phyloP scores from a whole-genome alignment of 768 basidiomycete species.

The Tremella fuciformis region DNA sequence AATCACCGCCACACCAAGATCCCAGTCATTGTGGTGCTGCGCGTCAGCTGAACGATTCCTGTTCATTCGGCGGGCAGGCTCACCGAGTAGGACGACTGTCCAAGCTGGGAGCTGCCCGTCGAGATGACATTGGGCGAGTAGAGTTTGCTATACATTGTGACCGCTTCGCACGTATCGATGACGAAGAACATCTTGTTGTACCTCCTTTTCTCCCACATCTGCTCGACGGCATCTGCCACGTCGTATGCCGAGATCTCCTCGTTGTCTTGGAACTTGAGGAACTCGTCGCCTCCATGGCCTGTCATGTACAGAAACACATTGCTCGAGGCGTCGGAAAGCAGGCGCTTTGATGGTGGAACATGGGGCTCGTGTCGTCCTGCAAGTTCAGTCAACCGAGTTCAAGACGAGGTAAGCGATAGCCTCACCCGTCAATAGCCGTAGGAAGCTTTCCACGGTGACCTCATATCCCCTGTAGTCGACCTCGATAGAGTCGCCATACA shows the following conservation, averaged over 20 bases:
- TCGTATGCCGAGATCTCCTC: constrained; percentile 97
- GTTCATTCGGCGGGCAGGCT: constrained; percentile 36
- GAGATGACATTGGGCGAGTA: constrained; percentile 92
- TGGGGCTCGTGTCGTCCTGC: constrained; percentile 78
- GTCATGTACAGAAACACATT: constrained; percentile 99
- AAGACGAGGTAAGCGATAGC: neutral
- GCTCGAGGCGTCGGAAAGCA: constrained; percentile 74
- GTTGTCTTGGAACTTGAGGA: constrained; percentile 97
- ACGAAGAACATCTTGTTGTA: constrained; percentile 98
- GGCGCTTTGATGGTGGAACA: constrained; percentile 84
- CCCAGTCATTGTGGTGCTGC: constrained; percentile 87
- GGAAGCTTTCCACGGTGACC: constrained; percentile 94
- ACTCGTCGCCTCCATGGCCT: constrained; percentile 96
- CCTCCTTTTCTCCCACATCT: constrained; percentile 98
- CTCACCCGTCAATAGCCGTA: constrained; percentile 85
- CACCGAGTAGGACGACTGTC: constrained; percentile 91
- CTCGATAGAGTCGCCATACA: constrained; percentile 95
- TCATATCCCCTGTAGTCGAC: constrained; percentile 98
- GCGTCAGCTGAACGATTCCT: neutral
- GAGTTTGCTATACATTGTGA: constrained; percentile 87
- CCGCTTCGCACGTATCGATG: constrained; percentile 98
- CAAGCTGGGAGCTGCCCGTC: constrained; percentile 77
- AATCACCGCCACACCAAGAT: constrained; percentile 92
- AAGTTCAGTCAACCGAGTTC: neutral
- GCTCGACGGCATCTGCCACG: constrained; percentile 95